phyloP scores from a whole-genome alignment of 345 rosid genomes.

The Eucalyptus sp. region DNA sequence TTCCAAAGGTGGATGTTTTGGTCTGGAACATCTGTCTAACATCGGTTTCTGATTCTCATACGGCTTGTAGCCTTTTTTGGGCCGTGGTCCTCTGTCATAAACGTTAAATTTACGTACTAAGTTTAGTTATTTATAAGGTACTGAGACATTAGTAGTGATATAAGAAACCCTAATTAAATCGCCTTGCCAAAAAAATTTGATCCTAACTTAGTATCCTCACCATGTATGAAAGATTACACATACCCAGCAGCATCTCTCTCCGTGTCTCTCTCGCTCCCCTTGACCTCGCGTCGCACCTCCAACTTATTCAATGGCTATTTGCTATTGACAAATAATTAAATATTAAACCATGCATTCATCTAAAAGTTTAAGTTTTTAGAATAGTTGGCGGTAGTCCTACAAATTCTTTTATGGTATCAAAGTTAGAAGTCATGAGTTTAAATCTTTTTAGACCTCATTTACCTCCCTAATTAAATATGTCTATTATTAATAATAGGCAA shows the following conservation, averaged over 20 bases:
- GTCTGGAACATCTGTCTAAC: background rate
- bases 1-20: background rate
- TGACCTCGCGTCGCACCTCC: fast-evolving
- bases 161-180: background rate
- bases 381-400: fast-evolving
- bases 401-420: too few relatives aligned
- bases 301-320: background rate
- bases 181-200: background rate
- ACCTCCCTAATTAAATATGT: too few relatives aligned
- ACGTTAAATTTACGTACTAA: background rate
- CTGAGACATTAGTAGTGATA: background rate
- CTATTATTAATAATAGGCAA: too few relatives aligned
- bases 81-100: background rate
- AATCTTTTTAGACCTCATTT: too few relatives aligned
- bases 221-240: background rate
- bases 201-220: background rate
- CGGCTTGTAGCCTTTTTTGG: background rate
- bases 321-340: fast-evolving
- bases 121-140: background rate
- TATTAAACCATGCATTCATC: too few relatives aligned
- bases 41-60: background rate
- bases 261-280: background rate
- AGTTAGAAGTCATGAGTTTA: too few relatives aligned
- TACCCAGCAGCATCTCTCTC: background rate
- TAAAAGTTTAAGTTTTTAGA: too few relatives aligned